Evolutionary conservation across 2,329 filamentous ascomycete species (phyloP).

Genomic region (Emmonsiellopsis sp.): DNA sequence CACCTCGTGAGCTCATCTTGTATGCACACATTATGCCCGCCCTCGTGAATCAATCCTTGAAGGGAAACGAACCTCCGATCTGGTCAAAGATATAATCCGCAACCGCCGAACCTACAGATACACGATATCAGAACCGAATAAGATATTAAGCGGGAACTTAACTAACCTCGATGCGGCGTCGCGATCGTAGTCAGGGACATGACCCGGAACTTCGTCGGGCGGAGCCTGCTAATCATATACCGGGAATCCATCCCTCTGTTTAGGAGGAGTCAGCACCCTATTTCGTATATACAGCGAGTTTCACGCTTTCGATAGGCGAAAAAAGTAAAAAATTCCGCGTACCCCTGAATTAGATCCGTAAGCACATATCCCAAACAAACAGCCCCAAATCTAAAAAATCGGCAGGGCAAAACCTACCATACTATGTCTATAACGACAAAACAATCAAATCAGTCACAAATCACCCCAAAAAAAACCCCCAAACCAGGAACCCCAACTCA

Average conservation of each 20-base stretch:
- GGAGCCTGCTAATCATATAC: slow-evolving; percentile 53
- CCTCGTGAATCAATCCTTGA: neutral
- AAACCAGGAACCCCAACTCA: slow-evolving; percentile 19
- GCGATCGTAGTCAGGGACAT: slow-evolving; percentile 57
- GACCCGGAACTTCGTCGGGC: slow-evolving; percentile 61
- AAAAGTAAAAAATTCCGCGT: too few species aligned
- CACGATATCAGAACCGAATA: neutral
- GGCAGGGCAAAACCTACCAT: slow-evolving; percentile 29
- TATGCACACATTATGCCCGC: neutral
- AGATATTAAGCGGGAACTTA: neutral
- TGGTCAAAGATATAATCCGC: slow-evolving; percentile 52
- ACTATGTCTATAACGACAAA: slow-evolving; percentile 29
- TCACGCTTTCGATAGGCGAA: too few species aligned
- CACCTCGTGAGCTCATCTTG: neutral
- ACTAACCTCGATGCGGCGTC: slow-evolving; percentile 47
- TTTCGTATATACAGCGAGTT: neutral
- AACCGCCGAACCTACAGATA: slow-evolving; percentile 43
- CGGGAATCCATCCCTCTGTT: slow-evolving; percentile 52
- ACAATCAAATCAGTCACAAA: slow-evolving; percentile 8
- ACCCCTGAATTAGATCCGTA: slow-evolving; percentile 1
- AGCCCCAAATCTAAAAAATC: neutral
- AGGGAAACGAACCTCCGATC: slow-evolving; percentile 40
- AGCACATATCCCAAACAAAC: neutral
- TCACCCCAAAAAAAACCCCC: neutral
- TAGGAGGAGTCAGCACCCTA: neutral